phyloP scores from a whole-genome alignment of 345 rosid genomes.

The Eucalyptus erythrocorys region DNA sequence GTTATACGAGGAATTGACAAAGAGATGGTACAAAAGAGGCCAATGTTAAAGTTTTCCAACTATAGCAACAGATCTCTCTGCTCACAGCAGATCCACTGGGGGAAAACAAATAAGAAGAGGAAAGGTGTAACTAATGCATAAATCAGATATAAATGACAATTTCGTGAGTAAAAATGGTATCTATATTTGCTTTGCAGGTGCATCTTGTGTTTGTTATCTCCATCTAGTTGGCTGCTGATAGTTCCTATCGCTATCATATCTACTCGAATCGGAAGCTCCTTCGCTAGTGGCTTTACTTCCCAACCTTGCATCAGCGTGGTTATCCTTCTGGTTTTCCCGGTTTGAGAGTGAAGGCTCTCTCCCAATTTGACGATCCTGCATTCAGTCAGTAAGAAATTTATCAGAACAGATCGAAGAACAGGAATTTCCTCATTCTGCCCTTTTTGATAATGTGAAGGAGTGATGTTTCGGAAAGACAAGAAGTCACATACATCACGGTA shows the following conservation, averaged over 20 bases:
- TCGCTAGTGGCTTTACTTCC: slow-evolving; percentile 11
- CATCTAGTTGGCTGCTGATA: slow-evolving; percentile 25
- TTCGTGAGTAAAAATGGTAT: slow-evolving; percentile 3
- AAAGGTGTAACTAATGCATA: neutral
- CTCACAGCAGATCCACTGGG: neutral
- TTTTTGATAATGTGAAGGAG: neutral
- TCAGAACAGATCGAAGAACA: neutral
- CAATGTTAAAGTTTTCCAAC: slow-evolving; percentile 6
- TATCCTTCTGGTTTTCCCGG: slow-evolving; percentile 8
- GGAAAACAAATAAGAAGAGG: neutral
- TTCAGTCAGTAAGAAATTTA: neutral
- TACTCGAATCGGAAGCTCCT: slow-evolving; percentile 29
- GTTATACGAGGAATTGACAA: neutral
- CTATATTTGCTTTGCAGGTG: slow-evolving; percentile 11
- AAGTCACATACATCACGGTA: slow-evolving; percentile 50
- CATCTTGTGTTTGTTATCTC: slow-evolving; percentile 8
- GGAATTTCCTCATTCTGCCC: neutral
- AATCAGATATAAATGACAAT: neutral
- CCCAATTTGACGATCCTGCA: slow-evolving; percentile 31
- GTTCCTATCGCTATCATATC: slow-evolving; percentile 23
- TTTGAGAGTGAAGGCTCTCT: slow-evolving; percentile 23
- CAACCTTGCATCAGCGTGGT: slow-evolving; percentile 3
- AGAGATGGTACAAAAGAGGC: slow-evolving; percentile 1
- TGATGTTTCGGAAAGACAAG: neutral
- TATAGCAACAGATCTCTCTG: neutral